Evolutionary conservation across 2,329 filamentous ascomycete species (phyloP), one percentile per base, ranked within the genome.

Genomic region (Myriangium duriaei): DNA sequence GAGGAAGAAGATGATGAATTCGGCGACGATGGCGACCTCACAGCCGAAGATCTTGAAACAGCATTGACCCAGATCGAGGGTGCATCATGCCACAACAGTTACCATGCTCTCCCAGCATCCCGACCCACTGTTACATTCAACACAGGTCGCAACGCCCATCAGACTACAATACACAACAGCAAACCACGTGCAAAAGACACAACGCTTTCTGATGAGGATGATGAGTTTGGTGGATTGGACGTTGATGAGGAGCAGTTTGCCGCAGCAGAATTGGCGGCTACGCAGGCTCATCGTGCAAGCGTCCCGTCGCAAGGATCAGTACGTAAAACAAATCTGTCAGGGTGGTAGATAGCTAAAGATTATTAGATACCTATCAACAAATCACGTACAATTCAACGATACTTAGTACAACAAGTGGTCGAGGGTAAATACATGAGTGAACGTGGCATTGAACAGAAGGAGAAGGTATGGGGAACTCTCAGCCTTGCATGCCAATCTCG

Each of bases 341-440:
- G 32, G 29, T 24, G 18, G 36, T 45, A 45, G 30, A 42, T 45
- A 45, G 43, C 43, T 45, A 45, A 45, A 39, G 39, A 43, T 37
- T 40, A 54, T 55, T 61, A 62, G 58, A 65, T 67, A 72, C 81
- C 80, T 74, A 71, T 61, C 72, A 66, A 56, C 55, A 81, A 78
- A 57, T 64, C 70, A 49, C 79, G 76, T 63, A 74, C 79, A 33
- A 92, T 93, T 52, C 85, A 93, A 60, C 79, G 88, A 48, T 94
- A 93, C 62, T 67, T 87, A 45, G 72, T 95, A 50, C 80, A 78
- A 47, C 76, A 79, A 53, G 74, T 87, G 47, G 63, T 81, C 43
- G 73, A 82, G 44, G 73, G 72, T 49, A 69, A 76, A 32, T 93
- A 83, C 57, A 63, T 65, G 42, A 74, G 79, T 56, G 65, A 71